Conservation (phyloP, 2,329 filamentous ascomycete genomes). For the Diaporthe eres region DNA sequence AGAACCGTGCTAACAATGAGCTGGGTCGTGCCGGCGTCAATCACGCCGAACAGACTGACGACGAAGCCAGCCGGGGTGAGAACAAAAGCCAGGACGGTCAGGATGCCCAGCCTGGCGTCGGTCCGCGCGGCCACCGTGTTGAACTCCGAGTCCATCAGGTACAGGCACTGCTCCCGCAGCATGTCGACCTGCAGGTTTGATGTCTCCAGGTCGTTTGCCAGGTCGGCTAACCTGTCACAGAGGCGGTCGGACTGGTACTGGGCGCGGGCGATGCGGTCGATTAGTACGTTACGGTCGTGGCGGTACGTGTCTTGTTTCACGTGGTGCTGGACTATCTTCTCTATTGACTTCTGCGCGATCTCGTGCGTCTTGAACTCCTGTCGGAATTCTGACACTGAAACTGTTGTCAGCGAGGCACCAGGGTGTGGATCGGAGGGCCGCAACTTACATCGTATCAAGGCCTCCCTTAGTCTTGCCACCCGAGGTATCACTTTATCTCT, state of each 20-base stretch:
- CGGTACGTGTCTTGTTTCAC: not conserved
- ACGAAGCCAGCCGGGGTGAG: conserved; percentile 4
- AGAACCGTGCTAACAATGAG: conserved; percentile 5
- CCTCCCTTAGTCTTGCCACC: not conserved
- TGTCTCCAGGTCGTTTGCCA: conserved; percentile 1
- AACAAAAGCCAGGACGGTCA: not conserved
- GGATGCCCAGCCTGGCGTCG: conserved; percentile 1
- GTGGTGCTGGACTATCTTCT: conserved; percentile 3
- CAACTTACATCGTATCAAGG: not conserved
- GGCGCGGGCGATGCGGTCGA: too few species aligned
- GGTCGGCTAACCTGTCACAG: not conserved
- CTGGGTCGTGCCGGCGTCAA: not conserved
- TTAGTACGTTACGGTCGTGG: too few species aligned
- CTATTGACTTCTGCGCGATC: not conserved
- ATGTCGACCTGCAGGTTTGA: not conserved
- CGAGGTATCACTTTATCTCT: conserved; percentile 1
- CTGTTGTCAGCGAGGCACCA: not conserved
- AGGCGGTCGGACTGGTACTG: not conserved
- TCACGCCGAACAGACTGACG: not conserved
- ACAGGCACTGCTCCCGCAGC: not conserved
- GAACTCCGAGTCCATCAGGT: conserved; percentile 9
- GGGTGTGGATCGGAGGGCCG: not conserved
- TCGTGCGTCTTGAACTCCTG: not conserved
- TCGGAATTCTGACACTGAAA: not conserved
- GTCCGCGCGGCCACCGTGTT: conserved; percentile 14